Percentiles rank a stretch among this genome's conserved stretches.
Evolutionary conservation across 139 green algal genomes (phyloP).

Genomic region (Chlorella vulgaris): DNA sequence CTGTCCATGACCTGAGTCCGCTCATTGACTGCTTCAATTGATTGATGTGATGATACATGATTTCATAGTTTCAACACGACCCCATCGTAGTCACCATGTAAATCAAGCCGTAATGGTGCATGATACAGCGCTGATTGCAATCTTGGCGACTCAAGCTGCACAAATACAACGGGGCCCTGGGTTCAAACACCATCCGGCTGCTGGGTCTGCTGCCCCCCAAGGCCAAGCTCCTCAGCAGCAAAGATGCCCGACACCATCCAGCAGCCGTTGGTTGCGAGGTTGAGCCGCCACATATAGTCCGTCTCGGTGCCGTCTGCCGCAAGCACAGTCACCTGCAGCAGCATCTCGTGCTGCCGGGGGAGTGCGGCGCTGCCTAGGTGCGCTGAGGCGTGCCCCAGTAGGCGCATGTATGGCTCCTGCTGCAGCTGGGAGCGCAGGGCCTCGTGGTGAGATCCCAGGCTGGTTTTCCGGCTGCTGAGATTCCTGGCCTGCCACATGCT

Average conservation of each 20-base stretch:
- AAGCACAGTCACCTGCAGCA: slow-evolving; percentile 30
- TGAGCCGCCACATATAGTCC: slow-evolving; percentile 28
- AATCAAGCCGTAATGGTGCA: too few species aligned
- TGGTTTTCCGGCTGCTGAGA: slow-evolving; percentile 1
- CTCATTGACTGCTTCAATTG: too few species aligned
- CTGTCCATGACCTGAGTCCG: too few species aligned
- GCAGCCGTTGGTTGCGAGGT: slow-evolving; percentile 29
- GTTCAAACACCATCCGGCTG: background rate
- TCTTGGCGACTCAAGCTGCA: too few species aligned
- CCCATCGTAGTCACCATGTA: too few species aligned
- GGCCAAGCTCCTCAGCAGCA: background rate
- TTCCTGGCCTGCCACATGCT: slow-evolving; percentile 3
- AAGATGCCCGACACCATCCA: slow-evolving; percentile 31
- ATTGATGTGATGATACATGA: too few species aligned
- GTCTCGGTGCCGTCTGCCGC: background rate
- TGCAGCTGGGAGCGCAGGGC: slow-evolving; percentile 7
- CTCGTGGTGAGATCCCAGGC: slow-evolving; percentile 11
- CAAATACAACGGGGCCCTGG: too few species aligned
- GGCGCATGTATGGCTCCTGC: slow-evolving; percentile 14
- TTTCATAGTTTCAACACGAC: too few species aligned
- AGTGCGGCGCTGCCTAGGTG: slow-evolving; percentile 5
- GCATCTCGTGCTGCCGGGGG: slow-evolving; percentile 26
- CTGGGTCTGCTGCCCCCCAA: too few species aligned
- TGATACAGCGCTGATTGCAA: too few species aligned
- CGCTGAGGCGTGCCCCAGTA: slow-evolving; percentile 12